These are phyloP conservation scores for Gaeumannomyces sp. DNA, from an alignment of 2,329 filamentous ascomycete species.

Conservation along the genomic window DNA sequence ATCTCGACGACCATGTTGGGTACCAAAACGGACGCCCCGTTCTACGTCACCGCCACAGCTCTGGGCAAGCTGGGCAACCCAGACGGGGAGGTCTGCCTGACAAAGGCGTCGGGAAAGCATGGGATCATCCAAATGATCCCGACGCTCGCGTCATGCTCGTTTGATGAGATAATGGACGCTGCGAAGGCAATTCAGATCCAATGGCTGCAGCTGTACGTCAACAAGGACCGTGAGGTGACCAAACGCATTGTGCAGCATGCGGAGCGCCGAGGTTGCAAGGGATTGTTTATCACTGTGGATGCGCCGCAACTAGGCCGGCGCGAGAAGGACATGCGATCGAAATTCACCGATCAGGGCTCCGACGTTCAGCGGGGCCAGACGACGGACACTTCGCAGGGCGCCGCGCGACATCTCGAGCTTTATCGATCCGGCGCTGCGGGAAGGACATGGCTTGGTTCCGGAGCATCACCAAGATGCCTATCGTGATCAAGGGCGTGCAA, in stretches of 20 bases:
- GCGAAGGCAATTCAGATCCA: constrained; percentile 74
- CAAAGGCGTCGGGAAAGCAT: constrained; percentile 75
- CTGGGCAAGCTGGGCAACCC: constrained; percentile 91
- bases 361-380: constrained; percentile 71
- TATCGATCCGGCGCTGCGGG: constrained; percentile 92
- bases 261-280: constrained; percentile 86
- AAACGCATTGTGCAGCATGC: constrained; percentile 86
- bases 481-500: constrained; percentile 94
- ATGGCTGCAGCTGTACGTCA: constrained; percentile 97
- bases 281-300: constrained; percentile 96
- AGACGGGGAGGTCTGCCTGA: constrained; percentile 90
- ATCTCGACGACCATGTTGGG: constrained; percentile 91
- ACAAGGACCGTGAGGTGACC: constrained; percentile 90
- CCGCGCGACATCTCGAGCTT: constrained; percentile 88
- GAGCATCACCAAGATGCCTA: constrained; percentile 86
- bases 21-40: constrained; percentile 74
- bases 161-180: constrained; percentile 94
- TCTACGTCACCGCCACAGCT: constrained; percentile 95
- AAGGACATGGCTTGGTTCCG: constrained; percentile 91
- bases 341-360: constrained; percentile 78
- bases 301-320: constrained; percentile 89
- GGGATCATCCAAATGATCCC: constrained; percentile 98
- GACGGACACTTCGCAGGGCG: constrained; percentile 85
- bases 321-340: constrained; percentile 96
- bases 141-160: constrained; percentile 91